Conservation (phyloP, 495 filamentous ascomycete genomes). For the Penicillium turbatum region DNA sequence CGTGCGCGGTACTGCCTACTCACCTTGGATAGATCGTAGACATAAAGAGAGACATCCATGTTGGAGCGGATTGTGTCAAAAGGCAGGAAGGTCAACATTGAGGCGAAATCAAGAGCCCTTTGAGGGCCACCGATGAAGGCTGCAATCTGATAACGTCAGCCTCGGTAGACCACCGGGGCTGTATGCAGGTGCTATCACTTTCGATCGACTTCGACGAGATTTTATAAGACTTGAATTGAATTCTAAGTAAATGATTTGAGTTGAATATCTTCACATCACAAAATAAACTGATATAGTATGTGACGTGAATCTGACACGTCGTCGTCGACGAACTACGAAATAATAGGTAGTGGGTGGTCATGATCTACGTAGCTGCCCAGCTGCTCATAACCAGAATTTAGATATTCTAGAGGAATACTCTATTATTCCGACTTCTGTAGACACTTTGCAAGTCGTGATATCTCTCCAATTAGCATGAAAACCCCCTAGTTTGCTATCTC, state of each 20-base stretch:
- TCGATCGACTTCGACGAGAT: constrained; percentile 17
- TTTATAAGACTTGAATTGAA: not conserved
- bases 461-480: no score
- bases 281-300: not conserved
- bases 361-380: no score
- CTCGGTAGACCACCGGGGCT: not conserved
- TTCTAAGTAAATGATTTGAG: no score
- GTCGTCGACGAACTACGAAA: no score
- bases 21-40: constrained; percentile 89
- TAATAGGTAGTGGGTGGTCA: no score
- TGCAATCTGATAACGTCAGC: constrained; percentile 40
- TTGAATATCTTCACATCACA: no score
- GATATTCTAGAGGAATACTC: no score
- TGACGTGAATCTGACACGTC: not conserved
- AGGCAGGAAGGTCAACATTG: not conserved
- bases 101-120: constrained; percentile 8
- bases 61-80: not conserved
- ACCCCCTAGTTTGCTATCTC: no score
- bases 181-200: constrained; percentile 20
- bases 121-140: constrained; percentile 19
- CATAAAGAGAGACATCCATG: constrained; percentile 88
- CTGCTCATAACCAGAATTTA: no score
- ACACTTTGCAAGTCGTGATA: no score
- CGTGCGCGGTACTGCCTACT: not conserved
- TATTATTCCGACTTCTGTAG: not conserved